Base-by-base conservation (phyloP, 768 basidiomycete genomes). In the Russula griseocarnosa region DNA sequence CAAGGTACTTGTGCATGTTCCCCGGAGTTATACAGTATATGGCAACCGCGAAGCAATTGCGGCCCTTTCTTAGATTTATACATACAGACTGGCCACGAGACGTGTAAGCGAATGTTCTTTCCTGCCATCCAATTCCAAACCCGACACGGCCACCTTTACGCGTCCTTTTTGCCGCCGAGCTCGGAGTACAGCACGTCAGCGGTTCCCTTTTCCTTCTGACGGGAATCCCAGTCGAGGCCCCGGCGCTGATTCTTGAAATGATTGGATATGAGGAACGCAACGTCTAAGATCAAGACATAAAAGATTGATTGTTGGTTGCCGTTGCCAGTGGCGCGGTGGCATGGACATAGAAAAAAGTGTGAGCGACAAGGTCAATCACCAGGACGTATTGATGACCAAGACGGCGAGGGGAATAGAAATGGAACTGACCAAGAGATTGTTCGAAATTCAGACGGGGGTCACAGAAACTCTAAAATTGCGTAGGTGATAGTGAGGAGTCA, bases 371-470 rank as follows among this genome's bases (percentile, higher is more conserved):
- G 26, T 13, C n/a, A 53, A 28, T 20, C 0, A 18, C 52, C 36
- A 36, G 13, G 6, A 38, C 3, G 20, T 30, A 9, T 26, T 6
- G 26, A 30, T 13, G 11, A 9, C 14, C 22, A 44, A 46, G n/a
- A 40, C 11, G 26, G 14, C 3, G 14, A 46, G 10, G 14, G 10
- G 3, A 26, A 36, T 9, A 20, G n/a, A 26, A 22, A 49, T 6
- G 36, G 24, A 16, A 78, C 85, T 65, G 69, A 93, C 92, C 92
- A n/a, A 98, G 80, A 51, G 88, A 89, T 74, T 96, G 94, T 74
- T 96, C 94, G 69, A 94, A 94, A 73, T 97, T 96, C 66, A 98
- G 76, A 51, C 95, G 78, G 2, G 94, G 96, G 77, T 98, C 95
- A 72, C 96, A 98, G 77, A 96, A 96, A 86, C 88, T 91, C 61